Evolutionary conservation across 495 filamentous ascomycete species (phyloP).

Genomic region (Cudoniella acicularis): DNA sequence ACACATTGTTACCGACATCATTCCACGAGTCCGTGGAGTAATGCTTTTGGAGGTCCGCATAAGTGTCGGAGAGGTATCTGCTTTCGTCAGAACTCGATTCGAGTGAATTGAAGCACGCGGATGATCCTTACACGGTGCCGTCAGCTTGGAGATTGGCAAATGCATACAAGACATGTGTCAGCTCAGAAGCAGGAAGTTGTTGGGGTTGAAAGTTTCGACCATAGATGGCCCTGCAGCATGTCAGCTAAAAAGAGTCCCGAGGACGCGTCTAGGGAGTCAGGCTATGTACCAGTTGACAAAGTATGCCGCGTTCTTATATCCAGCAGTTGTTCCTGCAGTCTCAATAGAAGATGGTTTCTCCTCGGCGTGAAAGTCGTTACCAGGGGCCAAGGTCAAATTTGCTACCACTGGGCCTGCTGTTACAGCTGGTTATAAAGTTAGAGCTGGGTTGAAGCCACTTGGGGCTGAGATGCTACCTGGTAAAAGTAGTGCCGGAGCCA

Average conservation of each 20-base stretch:
- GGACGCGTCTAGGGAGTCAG: too few species aligned
- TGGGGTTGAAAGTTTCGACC: constrained; percentile 73
- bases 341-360: neutral
- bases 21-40: constrained; percentile 63
- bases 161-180: constrained; percentile 84
- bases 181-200: constrained; percentile 68
- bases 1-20: constrained; percentile 64
- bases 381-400: too few species aligned
- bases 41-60: constrained; percentile 69
- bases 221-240: constrained; percentile 67
- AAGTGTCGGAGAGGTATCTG: constrained; percentile 47
- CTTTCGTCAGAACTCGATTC: constrained; percentile 1
- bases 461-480: neutral
- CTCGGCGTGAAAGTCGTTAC: too few species aligned
- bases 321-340: neutral
- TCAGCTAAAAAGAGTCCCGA: too few species aligned
- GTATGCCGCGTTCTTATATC: constrained; percentile 71
- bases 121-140: constrained; percentile 66
- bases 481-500: neutral
- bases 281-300: constrained; percentile 81
- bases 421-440: too few species aligned
- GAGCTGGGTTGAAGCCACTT: neutral
- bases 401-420: too few species aligned
- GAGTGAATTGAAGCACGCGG: neutral
- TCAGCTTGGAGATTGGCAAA: constrained; percentile 81